phyloP scores from a whole-genome alignment of 805 yeast species.

The Lipomyces spencermartinsiae region DNA sequence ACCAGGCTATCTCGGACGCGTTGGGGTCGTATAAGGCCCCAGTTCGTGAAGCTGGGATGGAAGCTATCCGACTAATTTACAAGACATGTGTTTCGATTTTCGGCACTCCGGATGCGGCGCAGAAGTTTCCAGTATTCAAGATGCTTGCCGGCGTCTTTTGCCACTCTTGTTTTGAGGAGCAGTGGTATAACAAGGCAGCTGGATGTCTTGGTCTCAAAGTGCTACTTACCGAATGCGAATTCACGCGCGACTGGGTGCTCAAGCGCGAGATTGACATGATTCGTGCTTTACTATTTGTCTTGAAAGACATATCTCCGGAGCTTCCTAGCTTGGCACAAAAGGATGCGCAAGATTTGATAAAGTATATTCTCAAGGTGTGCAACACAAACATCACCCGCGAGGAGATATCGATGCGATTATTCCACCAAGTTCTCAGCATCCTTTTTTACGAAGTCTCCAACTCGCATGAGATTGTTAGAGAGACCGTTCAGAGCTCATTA shows the following conservation, averaged over 20 bases:
- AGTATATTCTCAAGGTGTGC: constrained; percentile 68
- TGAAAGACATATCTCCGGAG: constrained; percentile 87
- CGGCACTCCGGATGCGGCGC: constrained; percentile 68
- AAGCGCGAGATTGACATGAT: constrained; percentile 83
- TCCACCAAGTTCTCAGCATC: constrained; percentile 83
- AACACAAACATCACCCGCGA: constrained; percentile 66
- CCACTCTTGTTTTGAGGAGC: constrained; percentile 90
- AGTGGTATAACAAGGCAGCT: constrained; percentile 83
- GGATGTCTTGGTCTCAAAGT: constrained; percentile 85
- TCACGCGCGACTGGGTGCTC: constrained; percentile 76
- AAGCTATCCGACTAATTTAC: constrained; percentile 67
- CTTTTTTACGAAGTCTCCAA: constrained; percentile 92
- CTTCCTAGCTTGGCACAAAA: constrained; percentile 81
- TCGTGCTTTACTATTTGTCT: constrained; percentile 84
- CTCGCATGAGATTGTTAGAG: constrained; percentile 81
- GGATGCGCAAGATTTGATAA: constrained; percentile 71
- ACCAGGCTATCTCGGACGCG: constrained; percentile 79
- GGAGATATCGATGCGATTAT: constrained; percentile 70
- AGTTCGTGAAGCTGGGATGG: constrained; percentile 74
- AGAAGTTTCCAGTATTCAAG: constrained; percentile 76
- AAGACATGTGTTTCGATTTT: constrained; percentile 68
- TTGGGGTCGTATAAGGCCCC: constrained; percentile 75
- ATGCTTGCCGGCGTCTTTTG: constrained; percentile 80
- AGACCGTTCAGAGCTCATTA: constrained; percentile 77
- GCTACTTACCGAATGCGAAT: constrained; percentile 67